phyloP scores from a whole-genome alignment of 495 filamentous ascomycete species.

The Aspergillus biplanus region DNA sequence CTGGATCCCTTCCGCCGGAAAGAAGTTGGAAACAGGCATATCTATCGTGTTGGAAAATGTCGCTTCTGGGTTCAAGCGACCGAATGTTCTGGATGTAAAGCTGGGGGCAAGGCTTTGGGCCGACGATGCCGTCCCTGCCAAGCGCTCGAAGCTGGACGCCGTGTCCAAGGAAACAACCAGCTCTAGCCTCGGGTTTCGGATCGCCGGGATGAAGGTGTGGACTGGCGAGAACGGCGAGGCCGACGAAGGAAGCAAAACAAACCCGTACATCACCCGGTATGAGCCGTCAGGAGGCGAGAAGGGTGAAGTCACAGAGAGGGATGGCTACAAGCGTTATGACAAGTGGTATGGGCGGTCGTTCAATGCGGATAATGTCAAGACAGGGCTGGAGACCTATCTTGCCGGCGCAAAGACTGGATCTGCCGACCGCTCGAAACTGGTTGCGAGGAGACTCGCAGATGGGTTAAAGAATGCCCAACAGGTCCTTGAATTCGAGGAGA shows the following conservation, averaged over 20 bases:
- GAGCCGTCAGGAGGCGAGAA: slow-evolving; percentile 42
- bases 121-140: slow-evolving; percentile 74
- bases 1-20: slow-evolving; percentile 54
- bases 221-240: slow-evolving; percentile 60
- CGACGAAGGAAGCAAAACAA: slow-evolving; percentile 41
- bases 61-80: slow-evolving; percentile 75
- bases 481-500: slow-evolving; percentile 75
- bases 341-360: slow-evolving; percentile 86
- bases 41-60: slow-evolving; percentile 90
- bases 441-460: slow-evolving; percentile 65
- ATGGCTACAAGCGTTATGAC: slow-evolving; percentile 76
- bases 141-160: slow-evolving; percentile 78
- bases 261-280: slow-evolving; percentile 47
- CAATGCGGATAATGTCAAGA: slow-evolving; percentile 67
- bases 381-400: slow-evolving; percentile 78
- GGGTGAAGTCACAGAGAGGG: slow-evolving; percentile 45
- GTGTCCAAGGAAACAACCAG: slow-evolving; percentile 81
- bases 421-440: slow-evolving; percentile 52
- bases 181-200: slow-evolving; percentile 77
- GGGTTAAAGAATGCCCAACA: slow-evolving; percentile 68
- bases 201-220: slow-evolving; percentile 94
- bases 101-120: slow-evolving; percentile 87
- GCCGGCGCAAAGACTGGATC: slow-evolving; percentile 61
- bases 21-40: slow-evolving; percentile 69
- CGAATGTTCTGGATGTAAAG: slow-evolving; percentile 96